These are phyloP conservation scores for Nothopassalora personata DNA, from an alignment of 2,329 filamentous ascomycete species.

Conservation along the genomic window DNA sequence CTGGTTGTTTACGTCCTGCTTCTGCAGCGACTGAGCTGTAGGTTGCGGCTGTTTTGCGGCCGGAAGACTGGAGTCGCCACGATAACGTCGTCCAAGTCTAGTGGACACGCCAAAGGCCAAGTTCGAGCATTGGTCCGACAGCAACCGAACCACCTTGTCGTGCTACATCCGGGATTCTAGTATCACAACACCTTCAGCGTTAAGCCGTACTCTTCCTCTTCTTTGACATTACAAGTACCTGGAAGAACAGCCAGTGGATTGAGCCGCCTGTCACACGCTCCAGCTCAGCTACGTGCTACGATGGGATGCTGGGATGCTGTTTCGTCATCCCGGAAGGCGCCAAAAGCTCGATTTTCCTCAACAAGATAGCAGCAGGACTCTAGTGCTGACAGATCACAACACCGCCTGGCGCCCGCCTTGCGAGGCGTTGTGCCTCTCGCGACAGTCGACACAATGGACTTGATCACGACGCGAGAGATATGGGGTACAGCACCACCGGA, in stretches of 20 bases:
- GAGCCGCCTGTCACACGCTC: background rate
- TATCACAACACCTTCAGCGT: constrained; percentile 1
- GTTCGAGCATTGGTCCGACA: background rate
- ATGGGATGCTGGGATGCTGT: constrained; percentile 1
- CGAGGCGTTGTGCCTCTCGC: constrained; percentile 8
- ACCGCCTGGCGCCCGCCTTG: constrained; percentile 12
- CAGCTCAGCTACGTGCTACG: background rate
- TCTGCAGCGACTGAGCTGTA: background rate
- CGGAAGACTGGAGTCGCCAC: background rate
- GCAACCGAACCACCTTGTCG: constrained; percentile 7
- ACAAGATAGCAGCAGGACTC: background rate
- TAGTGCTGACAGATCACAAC: constrained; percentile 2
- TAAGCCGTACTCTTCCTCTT: background rate
- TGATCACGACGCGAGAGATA: constrained; percentile 25
- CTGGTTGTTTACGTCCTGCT: background rate
- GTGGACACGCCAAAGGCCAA: constrained; percentile 1
- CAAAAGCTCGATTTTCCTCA: background rate
- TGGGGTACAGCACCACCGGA: constrained; percentile 48
- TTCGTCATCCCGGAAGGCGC: constrained; percentile 3
- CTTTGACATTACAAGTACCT: background rate
- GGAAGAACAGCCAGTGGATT: background rate
- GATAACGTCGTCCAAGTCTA: background rate
- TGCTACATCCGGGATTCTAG: constrained; percentile 1
- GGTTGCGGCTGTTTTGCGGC: background rate
- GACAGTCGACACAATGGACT: constrained; percentile 9